Conservation (phyloP, 1,139 yeast species). For the Zygotorulaspora mrakii region DNA sequence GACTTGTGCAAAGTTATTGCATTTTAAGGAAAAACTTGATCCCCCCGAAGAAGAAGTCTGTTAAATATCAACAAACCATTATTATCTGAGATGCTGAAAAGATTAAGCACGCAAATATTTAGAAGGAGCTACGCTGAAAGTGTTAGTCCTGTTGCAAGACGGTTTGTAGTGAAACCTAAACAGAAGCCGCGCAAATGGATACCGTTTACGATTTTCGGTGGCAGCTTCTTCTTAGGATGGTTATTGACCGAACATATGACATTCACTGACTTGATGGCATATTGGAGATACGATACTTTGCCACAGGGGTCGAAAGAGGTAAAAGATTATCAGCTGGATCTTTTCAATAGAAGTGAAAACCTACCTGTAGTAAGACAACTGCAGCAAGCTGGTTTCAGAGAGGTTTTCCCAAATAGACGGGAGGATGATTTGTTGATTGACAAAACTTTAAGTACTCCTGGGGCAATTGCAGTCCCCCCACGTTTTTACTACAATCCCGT, state of each 20-base stretch:
- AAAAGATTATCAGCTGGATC: slow-evolving; percentile 32
- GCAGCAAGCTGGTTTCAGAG: slow-evolving; percentile 38
- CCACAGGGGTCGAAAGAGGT: slow-evolving; percentile 33
- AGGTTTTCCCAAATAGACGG: slow-evolving; percentile 33
- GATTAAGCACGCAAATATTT: slow-evolving; percentile 4
- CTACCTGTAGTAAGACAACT: slow-evolving; percentile 45
- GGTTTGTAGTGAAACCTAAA: slow-evolving; percentile 19
- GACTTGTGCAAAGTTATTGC: too few species aligned
- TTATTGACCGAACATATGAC: slow-evolving; percentile 35
- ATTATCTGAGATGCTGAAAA: slow-evolving; percentile 13
- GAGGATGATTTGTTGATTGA: slow-evolving; percentile 36
- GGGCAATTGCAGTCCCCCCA: slow-evolving; percentile 76
- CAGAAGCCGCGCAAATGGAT: slow-evolving; percentile 22
- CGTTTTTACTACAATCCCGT: slow-evolving; percentile 57
- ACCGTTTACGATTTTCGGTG: slow-evolving; percentile 30
- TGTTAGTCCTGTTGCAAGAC: slow-evolving; percentile 7
- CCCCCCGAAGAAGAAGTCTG: too few species aligned
- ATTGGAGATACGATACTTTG: slow-evolving; percentile 32
- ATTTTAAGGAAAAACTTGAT: too few species aligned
- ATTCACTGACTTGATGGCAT: slow-evolving; percentile 36
- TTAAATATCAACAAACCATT: too few species aligned
- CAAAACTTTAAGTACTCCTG: slow-evolving; percentile 53
- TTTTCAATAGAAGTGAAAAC: slow-evolving; percentile 48
- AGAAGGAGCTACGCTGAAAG: slow-evolving; percentile 14
- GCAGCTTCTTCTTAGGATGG: slow-evolving; percentile 33